Evolutionary conservation across 352 stramenopile genomes (phyloP), one percentile per base, ranked within the genome.

Genomic region (Phytophthora idaei): DNA sequence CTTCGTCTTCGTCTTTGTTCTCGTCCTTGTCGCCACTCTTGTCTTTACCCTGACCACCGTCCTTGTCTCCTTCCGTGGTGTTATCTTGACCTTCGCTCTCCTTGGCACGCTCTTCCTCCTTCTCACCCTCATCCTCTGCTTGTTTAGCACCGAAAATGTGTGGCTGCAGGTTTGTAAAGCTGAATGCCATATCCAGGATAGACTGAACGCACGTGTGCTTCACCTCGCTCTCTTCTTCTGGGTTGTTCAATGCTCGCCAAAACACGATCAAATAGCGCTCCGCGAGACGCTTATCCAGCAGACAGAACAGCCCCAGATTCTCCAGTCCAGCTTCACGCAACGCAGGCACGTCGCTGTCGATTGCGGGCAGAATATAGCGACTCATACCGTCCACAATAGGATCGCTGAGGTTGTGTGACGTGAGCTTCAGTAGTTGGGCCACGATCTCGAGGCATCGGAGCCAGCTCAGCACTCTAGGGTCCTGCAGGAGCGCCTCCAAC

Each of bases 121-220:
- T 44, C 21, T 51, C 15, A n/a, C 2, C 32, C 17, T 21, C 49
- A 63, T 67, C 67, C 17, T 67, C 57, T 46, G 53, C 31, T 65
- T 56, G 53, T 34, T 67, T 73, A 11, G 67, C 9, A 17, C 67
- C 70, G 27, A 89, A 76, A 60, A 84, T 73, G 39, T 87, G 75
- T 5, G 84, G 79, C 29, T 80, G 57, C 10, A 94, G 47, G 25
- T 89, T 78, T 8, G 72, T 76, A 37, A 88, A 92, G 31, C 79
- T 87, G 50, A 90, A 81, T 10, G 77, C 58, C 73, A 89, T 87
- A 54, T 93, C 85, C 42, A 91, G 73, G 46, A 92, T 85, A 12
- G 82, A 76, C 48, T 85, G 77, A 27, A 92, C 83, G 51, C 86
- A 92, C n/a, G 77, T 91, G 55, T 90, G 72, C 65, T 92, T 91